phyloP scores from a whole-genome alignment of 2,329 filamentous ascomycete genomes.

The Phyllosticta citriasiana region DNA sequence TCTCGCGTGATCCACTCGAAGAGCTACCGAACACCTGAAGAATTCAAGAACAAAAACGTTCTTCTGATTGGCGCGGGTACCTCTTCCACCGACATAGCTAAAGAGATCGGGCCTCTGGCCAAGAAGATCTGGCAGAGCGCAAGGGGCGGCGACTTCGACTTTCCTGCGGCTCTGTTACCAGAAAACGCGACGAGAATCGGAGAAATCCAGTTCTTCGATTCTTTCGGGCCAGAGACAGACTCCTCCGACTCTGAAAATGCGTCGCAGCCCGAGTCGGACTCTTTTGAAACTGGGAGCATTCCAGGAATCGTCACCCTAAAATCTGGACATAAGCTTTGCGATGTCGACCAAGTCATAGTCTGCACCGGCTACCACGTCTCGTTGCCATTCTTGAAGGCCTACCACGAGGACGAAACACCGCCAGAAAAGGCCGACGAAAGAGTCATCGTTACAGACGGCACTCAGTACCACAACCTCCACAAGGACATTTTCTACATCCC shows the following conservation, averaged over 20 bases:
- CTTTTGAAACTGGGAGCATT: slow-evolving; percentile 26
- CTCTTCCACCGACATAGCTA: slow-evolving; percentile 45
- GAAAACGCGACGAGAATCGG: slow-evolving; percentile 42
- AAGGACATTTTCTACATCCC: slow-evolving; percentile 63
- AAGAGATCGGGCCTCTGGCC: slow-evolving; percentile 38
- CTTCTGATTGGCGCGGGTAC: slow-evolving; percentile 48
- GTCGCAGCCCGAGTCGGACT: not conserved
- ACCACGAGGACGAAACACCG: slow-evolving; percentile 36
- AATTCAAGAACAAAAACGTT: slow-evolving; percentile 47
- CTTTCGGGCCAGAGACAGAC: not conserved
- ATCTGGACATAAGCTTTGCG: slow-evolving; percentile 42
- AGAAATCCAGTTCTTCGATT: slow-evolving; percentile 41
- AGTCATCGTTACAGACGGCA: slow-evolving; percentile 54
- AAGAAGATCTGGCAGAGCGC: slow-evolving; percentile 45
- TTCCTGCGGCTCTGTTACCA: slow-evolving; percentile 45
- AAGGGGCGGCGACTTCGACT: slow-evolving; percentile 51
- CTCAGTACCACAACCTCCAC: slow-evolving; percentile 55
- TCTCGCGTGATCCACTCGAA: slow-evolving; percentile 42
- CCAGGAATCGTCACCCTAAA: slow-evolving; percentile 43
- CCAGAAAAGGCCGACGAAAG: slow-evolving; percentile 41
- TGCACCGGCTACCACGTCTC: slow-evolving; percentile 61
- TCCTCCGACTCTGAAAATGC: not conserved
- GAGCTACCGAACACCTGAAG: slow-evolving; percentile 36
- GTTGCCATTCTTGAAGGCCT: slow-evolving; percentile 51
- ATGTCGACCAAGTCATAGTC: slow-evolving; percentile 53